Base-by-base conservation (phyloP, 345 rosid genomes). In the Carallia brachiata region DNA sequence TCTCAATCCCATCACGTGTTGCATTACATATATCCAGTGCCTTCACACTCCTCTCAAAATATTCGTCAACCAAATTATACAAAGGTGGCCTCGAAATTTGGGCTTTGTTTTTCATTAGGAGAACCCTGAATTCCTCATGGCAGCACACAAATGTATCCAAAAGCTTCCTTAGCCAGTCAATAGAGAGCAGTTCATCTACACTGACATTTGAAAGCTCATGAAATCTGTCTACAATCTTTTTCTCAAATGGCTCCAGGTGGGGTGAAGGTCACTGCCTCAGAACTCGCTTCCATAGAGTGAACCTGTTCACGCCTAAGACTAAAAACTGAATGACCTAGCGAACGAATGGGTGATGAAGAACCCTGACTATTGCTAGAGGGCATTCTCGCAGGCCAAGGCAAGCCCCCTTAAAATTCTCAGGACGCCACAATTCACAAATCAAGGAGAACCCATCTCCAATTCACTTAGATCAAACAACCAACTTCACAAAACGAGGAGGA, bases 1-100 rank as follows among this genome's bases (percentile, higher is more conserved):
- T 96, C 57, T 90, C 92, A 70, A 88, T 83, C 15, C 96, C 97
- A 58, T 87, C 94, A n/a, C 97, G 86, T 44, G 86, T 79, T 13
- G 96, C 97, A 82, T 90, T 92, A 65, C 96, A 90, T 28, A 92
- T 90, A 19, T 92, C 96, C 4, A 90, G 89, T 36, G 97, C 93
- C 85, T 92, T 92, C 53, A 90, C 82, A 73, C 82, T 85, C 50
- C 96, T 78, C n/a, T 90, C 94, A 62, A 78, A 84, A 67, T 75
- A 88, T 23, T 90, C 96, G 0, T 83, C 70, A 27, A 92, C 57
- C 61, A 87, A 17, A 23, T 87, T 83, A 68, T 90, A 87, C 75
- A 73, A 67, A 7, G 88, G 82, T 9, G 82, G 69, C 65, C 52
- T 73, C 44, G 52, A 61, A 28, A 80, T 34, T 31, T 40, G 36